phyloP scores from a whole-genome alignment of 192 early-diverging fungal species.

The Coemansia aciculifera region DNA sequence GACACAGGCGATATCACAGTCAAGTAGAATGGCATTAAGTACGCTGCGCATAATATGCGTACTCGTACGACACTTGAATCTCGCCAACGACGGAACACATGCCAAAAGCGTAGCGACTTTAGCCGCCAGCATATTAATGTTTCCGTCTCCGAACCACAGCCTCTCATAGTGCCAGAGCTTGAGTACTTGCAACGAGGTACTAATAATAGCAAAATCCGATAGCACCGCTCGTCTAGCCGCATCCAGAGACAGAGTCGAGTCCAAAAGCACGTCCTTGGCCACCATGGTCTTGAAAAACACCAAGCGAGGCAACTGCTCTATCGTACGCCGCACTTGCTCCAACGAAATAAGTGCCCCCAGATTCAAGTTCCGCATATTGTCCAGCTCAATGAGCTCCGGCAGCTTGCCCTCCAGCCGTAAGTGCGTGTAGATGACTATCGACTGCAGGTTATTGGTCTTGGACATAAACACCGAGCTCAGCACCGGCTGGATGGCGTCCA shows the following conservation, averaged over 20 bases:
- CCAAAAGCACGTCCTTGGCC: constrained; percentile 14
- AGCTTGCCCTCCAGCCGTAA: constrained; percentile 17
- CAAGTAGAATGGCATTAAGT: constrained; percentile 6
- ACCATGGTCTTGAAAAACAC: constrained; percentile 25
- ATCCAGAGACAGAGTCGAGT: constrained; percentile 1
- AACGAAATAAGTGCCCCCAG: constrained; percentile 21
- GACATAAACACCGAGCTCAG: constrained; percentile 20
- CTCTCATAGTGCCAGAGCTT: constrained; percentile 29
- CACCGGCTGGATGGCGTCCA: constrained; percentile 21
- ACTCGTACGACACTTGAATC: constrained; percentile 13
- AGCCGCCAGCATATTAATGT: constrained; percentile 14
- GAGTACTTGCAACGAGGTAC: constrained; percentile 26
- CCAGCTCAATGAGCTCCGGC: constrained; percentile 13
- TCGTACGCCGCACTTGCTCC: constrained; percentile 15
- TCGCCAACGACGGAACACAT: constrained; percentile 21
- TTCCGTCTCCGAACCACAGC: constrained; percentile 15
- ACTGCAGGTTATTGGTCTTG: constrained; percentile 1
- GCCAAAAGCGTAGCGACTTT: constrained; percentile 20
- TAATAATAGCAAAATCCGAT: neutral
- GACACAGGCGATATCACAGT: neutral
- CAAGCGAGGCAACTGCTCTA: constrained; percentile 24
- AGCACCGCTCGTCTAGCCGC: constrained; percentile 7
- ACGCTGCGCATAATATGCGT: constrained; percentile 14
- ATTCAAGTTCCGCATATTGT: constrained; percentile 18
- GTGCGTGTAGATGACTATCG: constrained; percentile 24